Evolutionary conservation across 495 filamentous ascomycete genomes (phyloP), one percentile per base, ranked within the genome.

Genomic region (Chlorociboria aeruginascens): DNA sequence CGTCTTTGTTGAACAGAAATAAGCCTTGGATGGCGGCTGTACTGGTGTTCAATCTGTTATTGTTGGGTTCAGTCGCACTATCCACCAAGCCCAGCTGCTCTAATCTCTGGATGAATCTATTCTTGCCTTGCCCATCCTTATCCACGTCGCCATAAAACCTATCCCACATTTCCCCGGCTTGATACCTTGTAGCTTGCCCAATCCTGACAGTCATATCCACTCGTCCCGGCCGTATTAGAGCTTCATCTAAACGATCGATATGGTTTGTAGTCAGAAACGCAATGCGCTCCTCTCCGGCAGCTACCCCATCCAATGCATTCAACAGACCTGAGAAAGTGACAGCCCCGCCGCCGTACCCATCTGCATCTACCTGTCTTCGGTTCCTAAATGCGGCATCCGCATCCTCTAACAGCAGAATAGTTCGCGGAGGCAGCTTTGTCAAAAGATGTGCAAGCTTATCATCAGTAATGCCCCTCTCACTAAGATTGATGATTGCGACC

Each of bases 241-340:
- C 92, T 52, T 81, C 78, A 57, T 98, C 92, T 1, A 98, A 74
- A 13, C 85, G 76, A 46, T 94, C 86, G 29, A 93, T 77, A 51
- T 96, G 86, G 54, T 98, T 98, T 16, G 92, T 98, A 6, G 92
- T 98, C 43, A 98, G 74, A 62, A 98, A 92, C 12, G 93, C 77
- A 45, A 98, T 82, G 12, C 92, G 74, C 64, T 97, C 88, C 57
- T 98, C 92, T 2, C 87, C 86, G 49, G 89, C 93, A n/a, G 89
- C 89, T 7, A 96, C 81, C 0, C 92, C 92, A 54, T 98, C 92
- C 11, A 98, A 67, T 1, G 93, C 88, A 64, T 98, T 98, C 49
- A 98, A 64, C 43, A 98, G 61, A 0, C 92, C 92, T 0, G 92
- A 96, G 61, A 95, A 96, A 0, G 92, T 98, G 39, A 98, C 92